phyloP scores from a whole-genome alignment of 169 alveolate genomes.

The Plasmodium vivax region DNA sequence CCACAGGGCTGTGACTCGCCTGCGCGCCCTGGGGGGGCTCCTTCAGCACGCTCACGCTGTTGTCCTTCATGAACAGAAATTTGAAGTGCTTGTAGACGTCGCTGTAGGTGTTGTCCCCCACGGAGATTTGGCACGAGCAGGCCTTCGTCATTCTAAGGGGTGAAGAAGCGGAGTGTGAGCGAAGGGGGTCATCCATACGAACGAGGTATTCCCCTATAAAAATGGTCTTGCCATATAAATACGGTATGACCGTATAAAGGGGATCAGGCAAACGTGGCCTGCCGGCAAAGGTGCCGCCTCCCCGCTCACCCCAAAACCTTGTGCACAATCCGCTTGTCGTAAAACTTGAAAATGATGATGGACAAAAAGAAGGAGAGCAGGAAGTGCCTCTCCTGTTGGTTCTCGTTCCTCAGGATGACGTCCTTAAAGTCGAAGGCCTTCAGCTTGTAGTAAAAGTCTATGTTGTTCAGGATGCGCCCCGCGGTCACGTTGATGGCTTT shows the following conservation, averaged over 20 bases:
- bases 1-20: background rate
- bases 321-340: conserved; percentile 50
- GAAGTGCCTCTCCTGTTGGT: conserved; percentile 25
- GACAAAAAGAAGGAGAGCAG: conserved; percentile 44
- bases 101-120: background rate
- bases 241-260: too few species aligned
- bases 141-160: conserved; percentile 37
- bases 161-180: background rate
- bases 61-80: conserved; percentile 26
- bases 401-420: conserved; percentile 18
- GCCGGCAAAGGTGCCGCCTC: background rate
- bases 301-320: conserved; percentile 28
- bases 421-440: conserved; percentile 39
- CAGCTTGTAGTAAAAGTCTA: conserved; percentile 51
- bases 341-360: conserved; percentile 59
- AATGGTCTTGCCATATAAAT: too few species aligned
- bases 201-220: too few species aligned
- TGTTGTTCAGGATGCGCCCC: conserved; percentile 33
- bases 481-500: conserved; percentile 29
- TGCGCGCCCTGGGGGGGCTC: background rate
- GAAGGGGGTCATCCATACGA: background rate
- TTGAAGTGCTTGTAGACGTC: conserved; percentile 44
- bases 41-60: conserved; percentile 6
- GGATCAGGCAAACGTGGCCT: background rate
- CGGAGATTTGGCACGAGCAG: conserved; percentile 45